Evolutionary conservation across 345 rosid genomes (phyloP), one percentile per base, ranked within the genome.

Genomic region (Bruguiera gymnorhiza): DNA sequence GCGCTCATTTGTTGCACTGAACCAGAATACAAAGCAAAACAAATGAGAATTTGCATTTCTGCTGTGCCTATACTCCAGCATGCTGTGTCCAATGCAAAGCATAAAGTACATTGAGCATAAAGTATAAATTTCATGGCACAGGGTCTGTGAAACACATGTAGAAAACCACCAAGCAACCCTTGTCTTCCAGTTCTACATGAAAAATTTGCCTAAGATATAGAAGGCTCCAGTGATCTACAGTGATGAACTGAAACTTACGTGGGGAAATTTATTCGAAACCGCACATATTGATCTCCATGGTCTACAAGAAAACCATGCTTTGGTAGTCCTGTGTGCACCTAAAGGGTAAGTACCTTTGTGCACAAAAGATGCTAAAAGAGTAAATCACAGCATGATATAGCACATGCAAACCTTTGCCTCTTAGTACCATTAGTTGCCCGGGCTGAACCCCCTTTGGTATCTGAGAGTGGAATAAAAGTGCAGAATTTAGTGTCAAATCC

Each of bases 381-480:
- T 46, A 74, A 50, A 62, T 60, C 54, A 56, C 63, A 62, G 48
- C 63, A 70, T 27, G 70, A 62, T 2, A 65, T 31, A 53, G 60
- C 43, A 60, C 27, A 34, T 53, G 54, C 46, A 54, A 74, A 89
- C 97, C 98, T 89, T 89, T 89, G 69, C 96, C 92, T 84, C 92
- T 88, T 71, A 93, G 81, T 64, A 82, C 79, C 76, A 87, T 61
- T 64, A 85, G 81, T 69, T 94, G 88, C 66, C 95, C 98, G 71
- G 82, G 97, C 75, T 91, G 97, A 79, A 82, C 90, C 30, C 97
- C 97, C 76, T 83, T 80, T 10, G 98, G 97, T 84, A 91, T 88
- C 98, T 94, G 87, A 72, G 67, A 78, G 61, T 65, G 79, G 32
- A 79, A 82, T 64, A 62, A 57, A 65, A 71, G 63, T 66, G n/a